Base-by-base conservation (phyloP, 495 filamentous ascomycete species). In the Aspergillus leporis region DNA sequence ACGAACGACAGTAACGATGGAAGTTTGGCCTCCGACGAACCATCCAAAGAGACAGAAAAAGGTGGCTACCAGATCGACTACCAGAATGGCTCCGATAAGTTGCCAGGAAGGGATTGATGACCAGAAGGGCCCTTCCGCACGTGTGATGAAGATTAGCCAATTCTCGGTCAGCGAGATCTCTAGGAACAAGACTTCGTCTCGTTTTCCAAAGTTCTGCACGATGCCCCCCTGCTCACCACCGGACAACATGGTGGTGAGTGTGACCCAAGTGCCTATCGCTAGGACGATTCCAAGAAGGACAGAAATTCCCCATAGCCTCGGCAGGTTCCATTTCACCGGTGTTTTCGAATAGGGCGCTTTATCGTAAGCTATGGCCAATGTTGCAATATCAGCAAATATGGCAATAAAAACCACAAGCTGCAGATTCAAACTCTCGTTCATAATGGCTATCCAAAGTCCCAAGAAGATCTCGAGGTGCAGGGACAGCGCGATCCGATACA, bases 71-170 rank as follows among this genome's bases (percentile, higher is more conserved):
- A 92, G 73, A 72, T 96, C 90, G 62, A 97, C 92, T 36, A 87
- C 57, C 21, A 94, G 73, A 51, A 96, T 88, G 43, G 92, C 92
- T 46, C 81, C 83, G 52, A 81, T 65, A 50, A 97, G 81, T 71
- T 93, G 88, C 85, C 89, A 89, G 51, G 92, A 95, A 16, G 92
- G 92, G 45, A 87, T 79, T 23, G 86, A 90, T 3, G 86, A 88
- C 90, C 90, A 93, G 82, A 93, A 91, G 23, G 90, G 87, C 59
- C 89, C 88, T 67, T 89, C 90, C 74, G 90, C 88, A 79, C 92
- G 89, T 60, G 92, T 96, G 73, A 96, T 92, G 80, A 97, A 93
- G 77, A 97, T 97, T 47, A 96, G 84, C 92, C 92, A 96, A 76
- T 94, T 97, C 80, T 96, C 90, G 54, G 92, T 90, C 57, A 96